Percentiles rank a stretch among this genome's conserved stretches.
Evolutionary conservation across 306 rosid species (phyloP).

Genomic region (Hylodesmum podocarpum): DNA sequence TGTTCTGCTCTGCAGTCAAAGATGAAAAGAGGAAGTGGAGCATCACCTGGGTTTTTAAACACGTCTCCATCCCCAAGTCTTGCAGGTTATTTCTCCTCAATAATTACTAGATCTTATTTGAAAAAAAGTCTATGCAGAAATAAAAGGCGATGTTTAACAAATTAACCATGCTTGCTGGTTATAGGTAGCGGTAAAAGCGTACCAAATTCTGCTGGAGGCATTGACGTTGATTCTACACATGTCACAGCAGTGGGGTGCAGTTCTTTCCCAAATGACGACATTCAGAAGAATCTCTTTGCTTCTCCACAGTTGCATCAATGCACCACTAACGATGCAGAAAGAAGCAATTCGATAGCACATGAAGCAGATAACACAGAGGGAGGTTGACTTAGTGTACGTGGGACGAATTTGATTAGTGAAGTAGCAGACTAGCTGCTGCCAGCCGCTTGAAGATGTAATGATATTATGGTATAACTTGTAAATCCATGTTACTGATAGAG

Average conservation of each 20-base stretch:
- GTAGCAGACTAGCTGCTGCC: neutral
- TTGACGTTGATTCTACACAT: constrained; percentile 56
- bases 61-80: constrained; percentile 34
- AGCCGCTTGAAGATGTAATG: neutral
- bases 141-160: neutral
- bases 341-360: constrained; percentile 33
- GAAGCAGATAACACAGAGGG: constrained; percentile 40
- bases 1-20: constrained; percentile 66
- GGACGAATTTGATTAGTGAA: neutral
- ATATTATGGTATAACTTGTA: neutral
- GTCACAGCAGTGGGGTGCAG: constrained; percentile 30
- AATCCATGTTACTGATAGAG: neutral
- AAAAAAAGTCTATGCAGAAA: neutral
- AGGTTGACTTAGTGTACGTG: constrained; percentile 30
- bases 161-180: constrained; percentile 13
- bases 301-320: constrained; percentile 67
- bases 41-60: constrained; percentile 37
- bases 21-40: constrained; percentile 80
- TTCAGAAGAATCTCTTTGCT: constrained; percentile 49
- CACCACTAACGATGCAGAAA: constrained; percentile 48
- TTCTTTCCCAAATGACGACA: constrained; percentile 33
- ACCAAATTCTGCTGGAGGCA: constrained; percentile 45
- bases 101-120: neutral
- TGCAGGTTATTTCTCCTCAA: constrained; percentile 52
- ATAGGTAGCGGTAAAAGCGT: constrained; percentile 62